Evolutionary conservation across 208 protist species (phyloP).

Genomic region (Leishmania tropica): DNA sequence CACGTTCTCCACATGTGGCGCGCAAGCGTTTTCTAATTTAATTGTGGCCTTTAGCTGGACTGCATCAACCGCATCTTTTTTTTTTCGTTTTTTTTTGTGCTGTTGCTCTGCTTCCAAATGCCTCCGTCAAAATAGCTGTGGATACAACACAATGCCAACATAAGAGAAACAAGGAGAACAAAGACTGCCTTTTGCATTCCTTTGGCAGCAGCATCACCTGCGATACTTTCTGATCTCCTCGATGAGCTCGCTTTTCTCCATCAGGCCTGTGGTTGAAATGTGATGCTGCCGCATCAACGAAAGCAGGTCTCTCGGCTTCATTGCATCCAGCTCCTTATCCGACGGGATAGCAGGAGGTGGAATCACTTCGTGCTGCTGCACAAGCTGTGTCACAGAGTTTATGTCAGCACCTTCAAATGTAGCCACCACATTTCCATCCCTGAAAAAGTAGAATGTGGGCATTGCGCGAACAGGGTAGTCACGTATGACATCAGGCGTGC

Average conservation of each 20-base stretch:
- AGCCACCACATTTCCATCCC: slow-evolving; percentile 49
- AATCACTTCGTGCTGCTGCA: slow-evolving; percentile 53
- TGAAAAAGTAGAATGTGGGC: slow-evolving; percentile 77
- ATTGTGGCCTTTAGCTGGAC: too few species aligned
- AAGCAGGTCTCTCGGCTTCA: slow-evolving; percentile 56
- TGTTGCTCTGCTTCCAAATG: neutral
- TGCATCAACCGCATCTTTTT: neutral
- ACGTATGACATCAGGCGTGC: slow-evolving; percentile 40
- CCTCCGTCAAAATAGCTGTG: neutral
- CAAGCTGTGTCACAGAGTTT: slow-evolving; percentile 32
- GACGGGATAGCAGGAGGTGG: slow-evolving; percentile 56
- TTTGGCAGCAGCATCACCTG: neutral
- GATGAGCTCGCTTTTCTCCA: slow-evolving; percentile 69
- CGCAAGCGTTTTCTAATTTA: neutral
- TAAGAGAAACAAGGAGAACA: neutral
- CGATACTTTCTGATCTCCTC: slow-evolving; percentile 57
- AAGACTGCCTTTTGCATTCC: neutral
- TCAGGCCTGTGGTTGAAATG: slow-evolving; percentile 49
- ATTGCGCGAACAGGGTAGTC: slow-evolving; percentile 60
- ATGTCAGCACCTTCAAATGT: slow-evolving; percentile 74
- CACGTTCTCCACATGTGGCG: neutral
- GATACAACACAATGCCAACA: neutral
- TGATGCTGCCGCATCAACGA: slow-evolving; percentile 47
- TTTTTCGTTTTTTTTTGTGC: neutral
- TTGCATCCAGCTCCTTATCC: slow-evolving; percentile 47